phyloP scores from a whole-genome alignment of 768 basidiomycete species.

The Suillus occidentalis region DNA sequence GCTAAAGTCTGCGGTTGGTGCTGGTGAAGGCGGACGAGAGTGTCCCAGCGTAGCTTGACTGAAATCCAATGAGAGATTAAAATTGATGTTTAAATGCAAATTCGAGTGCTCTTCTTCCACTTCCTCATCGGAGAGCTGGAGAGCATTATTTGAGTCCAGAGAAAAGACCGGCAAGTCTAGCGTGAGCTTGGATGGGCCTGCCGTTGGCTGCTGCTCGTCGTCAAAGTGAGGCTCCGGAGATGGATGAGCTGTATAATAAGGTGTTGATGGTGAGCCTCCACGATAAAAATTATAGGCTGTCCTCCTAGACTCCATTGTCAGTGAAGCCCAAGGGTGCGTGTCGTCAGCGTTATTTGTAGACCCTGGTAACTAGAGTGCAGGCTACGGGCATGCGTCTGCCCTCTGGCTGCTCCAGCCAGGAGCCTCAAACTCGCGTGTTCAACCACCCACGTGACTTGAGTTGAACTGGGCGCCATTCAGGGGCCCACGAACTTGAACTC shows the following conservation, averaged over 20 bases:
- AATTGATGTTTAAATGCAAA: slow-evolving; percentile 23
- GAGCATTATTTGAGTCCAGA: not conserved
- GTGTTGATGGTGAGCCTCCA: slow-evolving; percentile 17
- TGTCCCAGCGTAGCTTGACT: slow-evolving; percentile 3
- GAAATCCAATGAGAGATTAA: slow-evolving; percentile 9
- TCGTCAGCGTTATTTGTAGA: not conserved
- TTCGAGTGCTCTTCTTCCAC: slow-evolving; percentile 23
- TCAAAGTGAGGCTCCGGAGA: slow-evolving; percentile 27
- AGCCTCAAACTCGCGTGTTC: not conserved
- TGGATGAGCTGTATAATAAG: slow-evolving; percentile 34
- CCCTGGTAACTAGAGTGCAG: not conserved
- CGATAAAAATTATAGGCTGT: not conserved
- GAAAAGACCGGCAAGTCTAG: not conserved
- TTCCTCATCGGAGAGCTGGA: not conserved
- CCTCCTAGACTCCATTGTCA: not conserved
- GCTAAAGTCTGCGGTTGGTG: slow-evolving; percentile 47
- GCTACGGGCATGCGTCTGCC: slow-evolving; percentile 1
- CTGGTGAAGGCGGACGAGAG: slow-evolving; percentile 43
- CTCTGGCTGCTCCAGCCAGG: not conserved
- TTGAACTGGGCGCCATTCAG: not conserved
- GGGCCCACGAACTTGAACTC: not conserved
- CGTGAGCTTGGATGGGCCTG: not conserved
- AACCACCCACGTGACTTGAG: not conserved
- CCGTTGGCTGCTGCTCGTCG: not conserved
- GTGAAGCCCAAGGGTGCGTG: not conserved